Evolutionary conservation across 2,329 filamentous ascomycete genomes (phyloP), one percentile per base, ranked within the genome.

Genomic region (Exutisphaerella laricina): DNA sequence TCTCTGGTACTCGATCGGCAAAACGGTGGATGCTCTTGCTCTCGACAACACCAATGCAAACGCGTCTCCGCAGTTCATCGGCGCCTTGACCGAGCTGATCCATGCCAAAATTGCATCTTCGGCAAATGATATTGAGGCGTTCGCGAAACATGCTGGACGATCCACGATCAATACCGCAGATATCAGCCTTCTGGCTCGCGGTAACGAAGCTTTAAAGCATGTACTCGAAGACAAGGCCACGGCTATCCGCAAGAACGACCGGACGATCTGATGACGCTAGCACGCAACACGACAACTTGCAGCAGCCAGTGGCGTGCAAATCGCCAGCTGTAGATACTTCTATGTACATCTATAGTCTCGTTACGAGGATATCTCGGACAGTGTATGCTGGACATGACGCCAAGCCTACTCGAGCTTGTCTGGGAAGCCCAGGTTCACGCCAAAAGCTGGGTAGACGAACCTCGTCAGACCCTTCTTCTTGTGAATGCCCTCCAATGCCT

Each of bases 11-110:
- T 78, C 82, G 17, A 78, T 94, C 46, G 86, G 87, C 53, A 85
- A 88, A 62, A 90, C 94, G 47, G 85, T 95, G 51, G 90, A 97
- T 63, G 82, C 90, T 53, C 84, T 94, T 61, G 83, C 81, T 13
- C 69, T 88, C 21, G 73, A 76, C 43, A n/a, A n/a, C n/a, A 72
- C 82, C 20, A 80, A 85, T 60, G 77, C 87, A 51, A 96, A 94
- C 65, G 87, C 89, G 5, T 95, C 90, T 18, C 62, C 65, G 3
- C 59, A 65, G 38, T 68, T 66, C 50, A 68, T 67, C 40, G 65
- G 58, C 20, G 79, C 84, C 0, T 65, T 94, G 59, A 92, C 86
- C 1, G 88, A 95, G 64, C 78, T 94, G 65, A 84, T 90, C 5
- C 95, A 86, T 80, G 77, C 81, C 1, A 88, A 94, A 55, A 84